A percentile compares a stretch with the other conserved stretches of the same genome.
These are phyloP conservation scores for Tilletia setariae DNA, from an alignment of 1,284 basidiomycete species.

Conservation along the genomic window DNA sequence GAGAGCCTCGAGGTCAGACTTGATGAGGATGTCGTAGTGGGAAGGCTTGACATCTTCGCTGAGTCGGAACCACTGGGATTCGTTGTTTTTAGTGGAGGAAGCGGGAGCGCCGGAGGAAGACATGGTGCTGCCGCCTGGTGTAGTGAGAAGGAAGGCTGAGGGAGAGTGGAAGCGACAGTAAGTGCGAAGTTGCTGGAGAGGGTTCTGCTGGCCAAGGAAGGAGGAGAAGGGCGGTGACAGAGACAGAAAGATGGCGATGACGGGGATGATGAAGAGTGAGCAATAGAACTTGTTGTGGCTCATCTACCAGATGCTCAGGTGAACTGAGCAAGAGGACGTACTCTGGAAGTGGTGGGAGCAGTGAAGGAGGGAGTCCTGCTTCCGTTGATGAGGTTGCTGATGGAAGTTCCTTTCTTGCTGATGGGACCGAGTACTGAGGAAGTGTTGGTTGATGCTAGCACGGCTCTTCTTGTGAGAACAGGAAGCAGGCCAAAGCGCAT, in stretches of 20 bases:
- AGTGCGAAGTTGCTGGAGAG: background rate
- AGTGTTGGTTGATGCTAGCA: no score
- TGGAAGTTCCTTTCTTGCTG: no score
- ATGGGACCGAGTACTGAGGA: no score
- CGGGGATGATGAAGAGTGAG: conserved; percentile 8
- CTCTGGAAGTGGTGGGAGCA: no score
- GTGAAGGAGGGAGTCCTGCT: no score
- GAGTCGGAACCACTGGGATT: conserved; percentile 63
- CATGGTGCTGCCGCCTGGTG: conserved; percentile 4
- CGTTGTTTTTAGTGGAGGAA: conserved; percentile 9
- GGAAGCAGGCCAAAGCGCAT: no score
- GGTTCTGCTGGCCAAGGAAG: background rate
- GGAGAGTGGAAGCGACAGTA: conserved; percentile 7
- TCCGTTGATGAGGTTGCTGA: no score
- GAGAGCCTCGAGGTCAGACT: conserved; percentile 70
- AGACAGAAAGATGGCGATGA: conserved; percentile 8
- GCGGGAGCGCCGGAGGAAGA: conserved; percentile 6
- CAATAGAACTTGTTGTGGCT: background rate
- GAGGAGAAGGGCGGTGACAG: background rate
- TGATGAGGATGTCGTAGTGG: conserved; percentile 79
- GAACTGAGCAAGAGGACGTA: background rate
- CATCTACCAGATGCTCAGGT: background rate
- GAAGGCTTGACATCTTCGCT: conserved; percentile 70
- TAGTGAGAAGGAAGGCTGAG: background rate
- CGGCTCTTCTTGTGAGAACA: no score